phyloP scores from a whole-genome alignment of 2,329 filamentous ascomycete species.

The Curvularia sp. region DNA sequence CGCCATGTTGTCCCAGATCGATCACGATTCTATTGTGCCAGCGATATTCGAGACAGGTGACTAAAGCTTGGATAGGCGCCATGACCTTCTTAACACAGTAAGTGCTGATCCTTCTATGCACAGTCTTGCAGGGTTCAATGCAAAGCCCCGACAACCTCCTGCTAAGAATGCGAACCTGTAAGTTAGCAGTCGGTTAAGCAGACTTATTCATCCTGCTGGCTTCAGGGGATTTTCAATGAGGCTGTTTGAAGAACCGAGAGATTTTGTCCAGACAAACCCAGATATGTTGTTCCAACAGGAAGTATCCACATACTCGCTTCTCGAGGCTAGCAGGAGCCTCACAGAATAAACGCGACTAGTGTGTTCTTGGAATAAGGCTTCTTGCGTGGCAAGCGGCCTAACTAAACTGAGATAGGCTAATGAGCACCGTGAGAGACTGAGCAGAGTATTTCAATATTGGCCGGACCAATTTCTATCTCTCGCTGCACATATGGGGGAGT shows the following conservation, averaged over 20 bases:
- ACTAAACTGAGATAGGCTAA: neutral
- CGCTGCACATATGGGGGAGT: neutral
- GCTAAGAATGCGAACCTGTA: neutral
- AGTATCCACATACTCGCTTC: neutral
- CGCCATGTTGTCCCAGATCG: neutral
- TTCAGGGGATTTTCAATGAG: no score
- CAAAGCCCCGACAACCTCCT: neutral
- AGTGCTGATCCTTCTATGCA: conserved; percentile 13
- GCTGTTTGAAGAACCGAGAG: neutral
- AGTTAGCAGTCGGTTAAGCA: neutral
- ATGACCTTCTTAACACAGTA: conserved; percentile 1
- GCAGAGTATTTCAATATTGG: neutral
- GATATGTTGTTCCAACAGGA: neutral
- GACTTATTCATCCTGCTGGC: neutral
- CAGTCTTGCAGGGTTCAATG: conserved; percentile 5
- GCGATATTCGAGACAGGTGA: neutral
- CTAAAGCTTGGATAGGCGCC: conserved; percentile 4
- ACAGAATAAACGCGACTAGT: neutral
- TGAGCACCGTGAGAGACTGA: neutral
- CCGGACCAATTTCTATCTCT: neutral
- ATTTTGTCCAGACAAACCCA: neutral
- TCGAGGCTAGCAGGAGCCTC: neutral
- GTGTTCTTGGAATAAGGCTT: neutral
- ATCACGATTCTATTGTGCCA: neutral
- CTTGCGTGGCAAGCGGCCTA: neutral